Evolutionary conservation across 1,284 basidiomycete species (phyloP), one percentile per base, ranked within the genome.

Genomic region (Pholiota adiposa): DNA sequence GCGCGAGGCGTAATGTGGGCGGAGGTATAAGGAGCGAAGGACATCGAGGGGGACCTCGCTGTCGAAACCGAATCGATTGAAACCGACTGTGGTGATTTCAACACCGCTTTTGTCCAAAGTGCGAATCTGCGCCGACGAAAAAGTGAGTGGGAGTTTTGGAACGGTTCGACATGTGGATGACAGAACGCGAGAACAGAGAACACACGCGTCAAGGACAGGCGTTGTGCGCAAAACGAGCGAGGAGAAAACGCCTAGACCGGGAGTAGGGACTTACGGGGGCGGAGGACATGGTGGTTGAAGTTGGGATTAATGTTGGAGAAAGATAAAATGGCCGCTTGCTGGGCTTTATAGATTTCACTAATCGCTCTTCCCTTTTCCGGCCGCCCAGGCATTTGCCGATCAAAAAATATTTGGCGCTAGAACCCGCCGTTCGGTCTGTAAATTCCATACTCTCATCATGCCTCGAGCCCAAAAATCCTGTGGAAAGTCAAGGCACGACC

Each of bases 21-120:
- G 89, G 53, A 97, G 85, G 78, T 97, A 97, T 57, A 97, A 84
- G 21, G 88, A 86, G 54, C 94, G 90, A 53, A 96, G 85, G 64
- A 84, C 79, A 63, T 93, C 89, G 67, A 94, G 77, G 56, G 89
- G 74, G 63, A 96, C 92, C 69, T 89, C 84, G 69, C 89, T 91
- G 77, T 96, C 89, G 75, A 97, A 97, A 21, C 93, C 93, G 69
- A 96, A 95, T 58, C 89, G 85, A 69, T 90, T 75, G 75, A 89
- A 87, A 55, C 94, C 94, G 53, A 96, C 93, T 27, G 85, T 79
- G 54, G 78, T 86, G 69, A 94, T 93, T 70, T 89, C 87, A n/a
- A 83, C 68, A 44, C 90, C 91, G 59, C 84, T 81, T 77, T 89
- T 92, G 73, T 92, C 91, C 59, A 91, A 73, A 48, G 84, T 85